phyloP scores from a whole-genome alignment of 306 rosid genomes.

The Amphicarpaea edgeworthii region DNA sequence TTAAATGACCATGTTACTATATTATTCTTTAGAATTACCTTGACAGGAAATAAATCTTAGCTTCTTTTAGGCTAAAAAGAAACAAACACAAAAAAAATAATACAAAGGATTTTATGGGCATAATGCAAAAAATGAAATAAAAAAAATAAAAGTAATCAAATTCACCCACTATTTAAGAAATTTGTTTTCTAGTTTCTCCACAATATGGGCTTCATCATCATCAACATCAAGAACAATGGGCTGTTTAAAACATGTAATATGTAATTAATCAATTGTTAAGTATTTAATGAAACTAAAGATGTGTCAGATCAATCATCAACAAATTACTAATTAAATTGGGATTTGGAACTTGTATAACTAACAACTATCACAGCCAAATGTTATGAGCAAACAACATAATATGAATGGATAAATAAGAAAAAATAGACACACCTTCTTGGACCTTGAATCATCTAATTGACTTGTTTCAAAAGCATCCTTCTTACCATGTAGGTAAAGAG shows the following conservation, averaged over 20 bases:
- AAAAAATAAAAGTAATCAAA: slow-evolving; percentile 25
- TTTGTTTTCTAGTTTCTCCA: slow-evolving; percentile 56
- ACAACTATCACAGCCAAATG: slow-evolving; percentile 23
- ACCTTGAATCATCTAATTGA: slow-evolving; percentile 53
- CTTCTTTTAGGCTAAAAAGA: slow-evolving; percentile 74
- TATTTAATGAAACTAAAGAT: slow-evolving; percentile 28
- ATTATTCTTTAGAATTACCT: slow-evolving; percentile 59
- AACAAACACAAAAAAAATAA: slow-evolving; percentile 36
- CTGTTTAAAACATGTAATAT: slow-evolving; percentile 42
- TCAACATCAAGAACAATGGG: slow-evolving; percentile 83
- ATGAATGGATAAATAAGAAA: slow-evolving; percentile 22
- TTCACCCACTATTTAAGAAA: slow-evolving; percentile 63
- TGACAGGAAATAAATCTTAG: slow-evolving; percentile 84
- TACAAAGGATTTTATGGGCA: slow-evolving; percentile 34
- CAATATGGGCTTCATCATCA: slow-evolving; percentile 55
- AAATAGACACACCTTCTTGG: slow-evolving; percentile 60
- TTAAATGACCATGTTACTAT: slow-evolving; percentile 31
- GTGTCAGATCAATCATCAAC: slow-evolving; percentile 33
- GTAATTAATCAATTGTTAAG: slow-evolving; percentile 8
- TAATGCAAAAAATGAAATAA: slow-evolving; percentile 33
- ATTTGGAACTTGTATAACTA: slow-evolving; percentile 18
- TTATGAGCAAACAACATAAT: slow-evolving; percentile 1
- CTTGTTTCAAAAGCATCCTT: slow-evolving; percentile 53
- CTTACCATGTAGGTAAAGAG: slow-evolving; percentile 47
- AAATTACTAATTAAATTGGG: slow-evolving; percentile 34